Evolutionary conservation across 2,329 filamentous ascomycete genomes (phyloP).

Genomic region (Parafenestella ontariensis): DNA sequence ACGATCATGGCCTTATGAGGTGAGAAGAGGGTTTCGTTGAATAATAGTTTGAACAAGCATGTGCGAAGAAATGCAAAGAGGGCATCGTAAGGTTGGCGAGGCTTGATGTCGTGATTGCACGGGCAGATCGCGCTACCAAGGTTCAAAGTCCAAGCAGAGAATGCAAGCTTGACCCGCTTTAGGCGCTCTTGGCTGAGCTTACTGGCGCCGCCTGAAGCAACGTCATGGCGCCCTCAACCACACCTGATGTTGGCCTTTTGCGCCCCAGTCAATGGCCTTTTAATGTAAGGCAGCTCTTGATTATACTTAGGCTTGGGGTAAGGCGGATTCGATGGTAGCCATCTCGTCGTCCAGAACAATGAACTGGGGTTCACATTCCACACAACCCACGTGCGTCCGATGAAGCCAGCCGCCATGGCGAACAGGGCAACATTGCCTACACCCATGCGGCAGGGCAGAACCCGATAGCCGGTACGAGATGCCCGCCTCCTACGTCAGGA

Average conservation of each 20-base stretch:
- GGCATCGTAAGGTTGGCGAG: slow-evolving; percentile 18
- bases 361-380: neutral
- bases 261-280: neutral
- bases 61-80: slow-evolving; percentile 6
- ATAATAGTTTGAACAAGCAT: slow-evolving; percentile 5
- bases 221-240: slow-evolving; percentile 12
- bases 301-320: too few relatives aligned
- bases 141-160: neutral
- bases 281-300: neutral
- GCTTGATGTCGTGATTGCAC: slow-evolving; percentile 21
- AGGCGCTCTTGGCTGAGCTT: slow-evolving; percentile 14
- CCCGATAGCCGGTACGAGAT: neutral
- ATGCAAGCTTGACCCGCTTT: slow-evolving; percentile 4
- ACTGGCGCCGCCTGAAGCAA: slow-evolving; percentile 5
- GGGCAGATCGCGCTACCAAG: slow-evolving; percentile 10
- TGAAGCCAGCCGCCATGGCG: neutral
- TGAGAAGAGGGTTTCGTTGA: neutral
- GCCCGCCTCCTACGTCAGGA: slow-evolving; percentile 12
- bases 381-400: neutral
- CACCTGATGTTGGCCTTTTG: neutral
- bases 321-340: neutral
- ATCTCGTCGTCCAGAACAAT: neutral
- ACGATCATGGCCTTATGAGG: neutral
- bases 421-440: too few relatives aligned
- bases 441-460: neutral